Evolutionary conservation across 495 filamentous ascomycete genomes (phyloP), one percentile per base, ranked within the genome.

Genomic region (Eremomyces bilateralis): DNA sequence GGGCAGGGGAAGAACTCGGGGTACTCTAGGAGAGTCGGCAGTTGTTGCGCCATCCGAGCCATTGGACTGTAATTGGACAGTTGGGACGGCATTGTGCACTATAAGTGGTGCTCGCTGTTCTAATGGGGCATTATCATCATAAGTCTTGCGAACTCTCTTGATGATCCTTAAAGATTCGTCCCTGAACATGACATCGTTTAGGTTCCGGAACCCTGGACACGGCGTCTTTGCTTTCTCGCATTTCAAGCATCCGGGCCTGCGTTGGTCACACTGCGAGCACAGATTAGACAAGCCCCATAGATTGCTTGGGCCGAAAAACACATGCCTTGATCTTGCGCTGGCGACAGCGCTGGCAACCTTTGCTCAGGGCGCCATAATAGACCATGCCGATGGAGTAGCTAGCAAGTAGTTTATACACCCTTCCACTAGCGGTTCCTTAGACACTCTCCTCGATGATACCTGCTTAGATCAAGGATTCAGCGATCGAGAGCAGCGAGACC

Each of bases 291-390:
- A 21, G 12, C n/a, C n/a, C n/a, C n/a, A n/a, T n/a, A n/a, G n/a
- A n/a, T n/a, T n/a, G n/a, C n/a, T n/a, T n/a, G n/a, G n/a, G n/a
- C n/a, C n/a, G 3, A 19, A 10, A 15, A 4, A 3, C 5, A 34
- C 31, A 27, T 34, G 20, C 38, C 34, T 37, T 41, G n/a, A 41
- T 27, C 34, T 41, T 41, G 3, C 39, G 39, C 27, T 36, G 21
- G 16, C 39, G 39, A 32, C 39, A 41, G 5, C 34, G 39, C 12
- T 41, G 21, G 25, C 39, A 41, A 1, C 39, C 39, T 36, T 37
- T 36, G 34, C 39, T 41, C 11, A 37, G 8, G 1, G 15, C 24
- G 8, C 39, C 39, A n/a, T 36, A 29, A 15, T 31, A 41, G 8
- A 30, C 39, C 39, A 41, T 41, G 17, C 16, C 24, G 24, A 27